phyloP scores from a whole-genome alignment of 1,284 basidiomycete species.

The Boletus mariae region DNA sequence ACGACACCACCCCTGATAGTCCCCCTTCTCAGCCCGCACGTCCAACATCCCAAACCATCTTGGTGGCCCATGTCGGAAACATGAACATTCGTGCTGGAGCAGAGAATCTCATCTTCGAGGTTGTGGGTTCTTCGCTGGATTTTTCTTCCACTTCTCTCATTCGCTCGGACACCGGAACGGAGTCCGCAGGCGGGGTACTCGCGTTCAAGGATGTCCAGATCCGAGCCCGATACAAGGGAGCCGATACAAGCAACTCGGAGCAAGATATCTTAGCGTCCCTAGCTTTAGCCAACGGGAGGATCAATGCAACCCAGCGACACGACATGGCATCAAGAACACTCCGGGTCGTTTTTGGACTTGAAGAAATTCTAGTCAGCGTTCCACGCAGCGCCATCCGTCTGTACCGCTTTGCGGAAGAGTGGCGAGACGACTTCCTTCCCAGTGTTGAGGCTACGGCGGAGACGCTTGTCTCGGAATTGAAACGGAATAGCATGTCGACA shows the following conservation, averaged over 20 bases:
- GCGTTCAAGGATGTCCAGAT: slow-evolving; percentile 49
- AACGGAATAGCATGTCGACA: slow-evolving; percentile 31
- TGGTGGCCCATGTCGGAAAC: slow-evolving; percentile 37
- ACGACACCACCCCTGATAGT: background rate
- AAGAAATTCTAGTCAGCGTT: slow-evolving; percentile 51
- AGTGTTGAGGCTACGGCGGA: slow-evolving; percentile 64
- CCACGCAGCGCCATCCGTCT: slow-evolving; percentile 77
- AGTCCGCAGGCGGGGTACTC: slow-evolving; percentile 48
- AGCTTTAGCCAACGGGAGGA: slow-evolving; percentile 42
- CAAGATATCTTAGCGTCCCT: slow-evolving; percentile 61
- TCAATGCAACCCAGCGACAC: slow-evolving; percentile 43
- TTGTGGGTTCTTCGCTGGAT: slow-evolving; percentile 41
- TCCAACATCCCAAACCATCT: slow-evolving; percentile 21
- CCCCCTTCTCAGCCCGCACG: slow-evolving; percentile 1
- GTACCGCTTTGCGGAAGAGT: slow-evolving; percentile 74
- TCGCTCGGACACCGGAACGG: slow-evolving; percentile 35
- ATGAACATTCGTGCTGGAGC: slow-evolving; percentile 54
- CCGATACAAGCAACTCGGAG: slow-evolving; percentile 38
- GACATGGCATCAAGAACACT: slow-evolving; percentile 40
- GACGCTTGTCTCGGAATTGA: slow-evolving; percentile 60
- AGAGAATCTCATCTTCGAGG: slow-evolving; percentile 45
- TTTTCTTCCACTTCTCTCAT: slow-evolving; percentile 38
- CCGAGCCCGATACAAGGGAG: slow-evolving; percentile 50
- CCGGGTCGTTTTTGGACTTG: slow-evolving; percentile 44
- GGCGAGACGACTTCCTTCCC: slow-evolving; percentile 74